Percentiles rank a stretch among this genome's conserved stretches.
Conservation (phyloP, 2,329 filamentous ascomycete species). For the Fusarium pseudocircinatum region DNA sequence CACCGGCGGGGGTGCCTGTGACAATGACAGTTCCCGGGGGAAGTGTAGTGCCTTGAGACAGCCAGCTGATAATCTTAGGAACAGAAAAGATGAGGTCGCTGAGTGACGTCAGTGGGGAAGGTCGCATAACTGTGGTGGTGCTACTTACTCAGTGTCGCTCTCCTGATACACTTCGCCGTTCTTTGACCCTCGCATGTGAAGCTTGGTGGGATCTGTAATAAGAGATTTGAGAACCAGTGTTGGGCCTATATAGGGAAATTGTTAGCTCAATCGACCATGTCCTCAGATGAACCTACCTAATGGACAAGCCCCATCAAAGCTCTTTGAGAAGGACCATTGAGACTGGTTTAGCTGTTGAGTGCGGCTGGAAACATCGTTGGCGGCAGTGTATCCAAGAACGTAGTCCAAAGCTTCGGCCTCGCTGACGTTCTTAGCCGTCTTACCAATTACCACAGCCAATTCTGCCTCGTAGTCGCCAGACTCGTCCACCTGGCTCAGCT, state of each 20-base stretch:
- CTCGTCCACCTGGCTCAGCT: conserved; percentile 57
- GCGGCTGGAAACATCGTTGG: conserved; percentile 68
- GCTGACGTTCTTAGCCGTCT: conserved; percentile 61
- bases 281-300: conserved; percentile 42
- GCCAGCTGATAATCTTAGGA: conserved; percentile 65
- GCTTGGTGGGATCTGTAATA: conserved; percentile 65
- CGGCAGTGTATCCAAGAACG: conserved; percentile 70
- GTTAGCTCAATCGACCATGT: not conserved
- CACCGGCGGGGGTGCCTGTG: conserved; percentile 74
- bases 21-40: conserved; percentile 71
- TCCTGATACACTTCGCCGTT: conserved; percentile 57
- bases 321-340: conserved; percentile 61
- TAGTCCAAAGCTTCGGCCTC: conserved; percentile 67
- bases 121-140: not conserved
- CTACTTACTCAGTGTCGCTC: conserved; percentile 43
- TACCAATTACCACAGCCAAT: conserved; percentile 65
- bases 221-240: conserved; percentile 69
- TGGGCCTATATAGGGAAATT: conserved; percentile 59
- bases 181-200: conserved; percentile 64
- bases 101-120: not conserved
- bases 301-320: conserved; percentile 66
- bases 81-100: conserved; percentile 71
- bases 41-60: conserved; percentile 70
- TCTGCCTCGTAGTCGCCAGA: conserved; percentile 69
- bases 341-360: conserved; percentile 42